phyloP scores from a whole-genome alignment of 2,329 filamentous ascomycete genomes.

The Phoma sp. region DNA sequence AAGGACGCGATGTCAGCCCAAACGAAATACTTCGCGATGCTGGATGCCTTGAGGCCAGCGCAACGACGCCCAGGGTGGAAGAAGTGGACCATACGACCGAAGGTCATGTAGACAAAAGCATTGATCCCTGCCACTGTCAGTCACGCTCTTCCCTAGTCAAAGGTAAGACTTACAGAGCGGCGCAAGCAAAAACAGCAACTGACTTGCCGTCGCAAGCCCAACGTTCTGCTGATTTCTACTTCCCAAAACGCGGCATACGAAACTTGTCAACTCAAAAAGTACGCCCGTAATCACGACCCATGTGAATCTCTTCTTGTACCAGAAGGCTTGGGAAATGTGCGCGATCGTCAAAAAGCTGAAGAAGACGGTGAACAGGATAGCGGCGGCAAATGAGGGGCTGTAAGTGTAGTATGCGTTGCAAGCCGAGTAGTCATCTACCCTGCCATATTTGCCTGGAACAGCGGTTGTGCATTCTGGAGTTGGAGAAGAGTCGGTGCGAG shows the following conservation, averaged over 20 bases:
- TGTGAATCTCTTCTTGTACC: constrained; percentile 45
- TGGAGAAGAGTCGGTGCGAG: constrained; percentile 14
- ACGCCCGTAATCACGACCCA: constrained; percentile 56
- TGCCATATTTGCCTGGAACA: constrained; percentile 31
- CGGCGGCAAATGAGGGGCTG: constrained; percentile 30
- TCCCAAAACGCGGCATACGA: constrained; percentile 50
- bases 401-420: constrained; percentile 39
- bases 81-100: constrained; percentile 50
- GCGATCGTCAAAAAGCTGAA: constrained; percentile 34
- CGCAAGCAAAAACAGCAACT: constrained; percentile 55
- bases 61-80: constrained; percentile 46
- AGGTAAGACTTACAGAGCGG: constrained; percentile 34
- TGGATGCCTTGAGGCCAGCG: constrained; percentile 45
- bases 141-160: not conserved
- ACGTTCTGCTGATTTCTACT: constrained; percentile 50
- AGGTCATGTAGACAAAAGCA: constrained; percentile 52
- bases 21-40: constrained; percentile 53
- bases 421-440: constrained; percentile 27
- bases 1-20: constrained; percentile 55
- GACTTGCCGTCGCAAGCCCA: constrained; percentile 41
- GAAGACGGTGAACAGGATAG: constrained; percentile 30
- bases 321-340: constrained; percentile 29
- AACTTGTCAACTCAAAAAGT: constrained; percentile 53
- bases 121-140: constrained; percentile 48
- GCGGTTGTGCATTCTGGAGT: constrained; percentile 31